Conservation (phyloP, 306 rosid genomes). For the Begonia peltatifolia region DNA sequence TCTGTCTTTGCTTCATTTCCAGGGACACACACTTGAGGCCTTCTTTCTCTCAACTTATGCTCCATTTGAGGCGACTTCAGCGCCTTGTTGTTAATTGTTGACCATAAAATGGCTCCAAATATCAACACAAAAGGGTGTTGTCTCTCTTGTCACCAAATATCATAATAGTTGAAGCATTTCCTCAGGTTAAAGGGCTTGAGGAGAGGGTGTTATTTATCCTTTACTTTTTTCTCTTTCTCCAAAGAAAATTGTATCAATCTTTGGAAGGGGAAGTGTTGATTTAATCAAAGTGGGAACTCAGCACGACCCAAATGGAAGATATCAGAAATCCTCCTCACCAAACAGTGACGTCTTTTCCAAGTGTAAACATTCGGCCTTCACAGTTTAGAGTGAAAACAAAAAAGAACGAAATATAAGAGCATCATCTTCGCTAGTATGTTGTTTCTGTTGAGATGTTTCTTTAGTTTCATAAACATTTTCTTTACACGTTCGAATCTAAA, state of each 20-base stretch:
- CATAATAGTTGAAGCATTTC: constrained; percentile 1
- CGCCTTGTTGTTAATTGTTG: constrained; percentile 30
- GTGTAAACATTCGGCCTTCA: too few species aligned
- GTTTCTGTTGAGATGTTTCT: constrained; percentile 36
- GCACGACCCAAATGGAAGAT: constrained; percentile 30
- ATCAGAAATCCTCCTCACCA: constrained; percentile 26
- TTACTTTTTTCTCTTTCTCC: too few species aligned
- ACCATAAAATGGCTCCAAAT: constrained; percentile 2
- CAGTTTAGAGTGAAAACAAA: too few species aligned
- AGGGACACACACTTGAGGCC: constrained; percentile 95
- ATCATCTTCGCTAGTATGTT: constrained; percentile 20
- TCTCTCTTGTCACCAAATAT: too few species aligned
- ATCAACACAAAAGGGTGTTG: too few species aligned
- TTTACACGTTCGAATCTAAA: too few species aligned
- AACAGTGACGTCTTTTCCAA: neutral
- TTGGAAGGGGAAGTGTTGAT: constrained; percentile 49
- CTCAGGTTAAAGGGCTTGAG: constrained; percentile 63
- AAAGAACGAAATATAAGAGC: neutral
- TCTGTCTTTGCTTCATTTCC: constrained; percentile 12
- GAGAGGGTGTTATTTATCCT: constrained; percentile 21
- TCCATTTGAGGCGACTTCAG: constrained; percentile 47
- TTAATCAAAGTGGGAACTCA: constrained; percentile 67
- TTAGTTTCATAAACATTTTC: constrained; percentile 17
- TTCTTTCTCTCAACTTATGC: constrained; percentile 73
- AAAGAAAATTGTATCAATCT: constrained; percentile 7